Conservation (phyloP, 768 basidiomycete species). For the Calocera viscosa region DNA sequence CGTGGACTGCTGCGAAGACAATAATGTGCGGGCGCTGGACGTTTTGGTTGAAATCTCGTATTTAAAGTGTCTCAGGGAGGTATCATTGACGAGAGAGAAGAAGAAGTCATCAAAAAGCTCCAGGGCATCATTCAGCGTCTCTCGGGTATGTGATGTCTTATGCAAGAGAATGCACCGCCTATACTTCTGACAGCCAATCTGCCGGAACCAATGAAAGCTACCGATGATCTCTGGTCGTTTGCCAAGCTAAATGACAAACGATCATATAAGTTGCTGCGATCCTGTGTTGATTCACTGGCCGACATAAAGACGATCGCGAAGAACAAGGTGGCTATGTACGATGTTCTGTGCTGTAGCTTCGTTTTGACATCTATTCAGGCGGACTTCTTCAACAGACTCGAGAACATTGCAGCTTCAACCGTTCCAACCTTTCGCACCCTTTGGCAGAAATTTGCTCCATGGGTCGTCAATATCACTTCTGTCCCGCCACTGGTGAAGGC, state of each 20-base stretch:
- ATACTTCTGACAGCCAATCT: conserved; percentile 34
- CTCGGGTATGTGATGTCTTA: conserved; percentile 38
- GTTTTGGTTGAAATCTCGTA: neutral
- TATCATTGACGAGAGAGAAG: conserved; percentile 74
- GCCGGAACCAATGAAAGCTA: conserved; percentile 58
- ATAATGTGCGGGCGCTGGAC: conserved; percentile 52
- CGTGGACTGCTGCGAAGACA: conserved; percentile 56
- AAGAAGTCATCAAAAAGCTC: conserved; percentile 44
- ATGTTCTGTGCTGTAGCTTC: neutral
- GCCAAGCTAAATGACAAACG: conserved; percentile 77
- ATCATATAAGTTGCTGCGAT: conserved; percentile 72
- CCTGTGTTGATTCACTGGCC: conserved; percentile 69
- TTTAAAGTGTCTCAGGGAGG: conserved; percentile 50
- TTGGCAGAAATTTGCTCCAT: conserved; percentile 39
- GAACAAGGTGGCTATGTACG: conserved; percentile 41
- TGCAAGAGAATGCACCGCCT: neutral
- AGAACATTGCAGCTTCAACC: conserved; percentile 50
- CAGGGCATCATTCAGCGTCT: conserved; percentile 44
- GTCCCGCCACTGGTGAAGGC: conserved; percentile 69
- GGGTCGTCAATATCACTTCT: conserved; percentile 72
- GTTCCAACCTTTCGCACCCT: conserved; percentile 57
- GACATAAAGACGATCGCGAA: conserved; percentile 73
- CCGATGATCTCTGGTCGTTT: conserved; percentile 68
- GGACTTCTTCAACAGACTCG: conserved; percentile 67
- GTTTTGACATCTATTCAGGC: conserved; percentile 31